These are phyloP conservation scores for Euphorbia schlechtendalii DNA, from an alignment of 441 rosid species.

Conservation along the genomic window DNA sequence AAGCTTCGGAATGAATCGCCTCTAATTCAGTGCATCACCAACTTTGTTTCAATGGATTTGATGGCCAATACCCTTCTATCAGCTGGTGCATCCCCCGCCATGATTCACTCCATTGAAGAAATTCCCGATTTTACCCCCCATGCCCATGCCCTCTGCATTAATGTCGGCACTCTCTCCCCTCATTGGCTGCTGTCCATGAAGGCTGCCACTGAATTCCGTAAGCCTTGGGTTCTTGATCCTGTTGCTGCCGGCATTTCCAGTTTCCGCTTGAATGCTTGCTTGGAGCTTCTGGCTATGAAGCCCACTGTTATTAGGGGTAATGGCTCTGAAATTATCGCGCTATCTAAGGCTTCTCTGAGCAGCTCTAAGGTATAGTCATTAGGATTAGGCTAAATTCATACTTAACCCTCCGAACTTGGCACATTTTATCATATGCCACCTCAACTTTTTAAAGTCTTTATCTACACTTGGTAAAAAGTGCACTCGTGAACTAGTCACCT, in stretches of 20 bases:
- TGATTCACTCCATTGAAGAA: slow-evolving; percentile 66
- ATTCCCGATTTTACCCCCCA: slow-evolving; percentile 78
- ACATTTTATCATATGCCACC: too few species aligned
- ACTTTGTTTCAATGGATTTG: slow-evolving; percentile 86
- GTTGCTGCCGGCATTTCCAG: slow-evolving; percentile 74
- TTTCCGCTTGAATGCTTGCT: slow-evolving; percentile 63
- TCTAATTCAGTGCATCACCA: slow-evolving; percentile 84
- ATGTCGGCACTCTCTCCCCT: slow-evolving; percentile 68
- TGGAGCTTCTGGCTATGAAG: slow-evolving; percentile 53
- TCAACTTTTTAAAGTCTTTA: too few species aligned
- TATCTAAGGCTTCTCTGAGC: slow-evolving; percentile 49
- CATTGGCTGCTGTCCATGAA: slow-evolving; percentile 77
- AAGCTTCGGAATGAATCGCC: slow-evolving; percentile 53
- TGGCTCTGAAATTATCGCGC: slow-evolving; percentile 76
- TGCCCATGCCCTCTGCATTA: slow-evolving; percentile 54
- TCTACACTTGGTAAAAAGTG: too few species aligned
- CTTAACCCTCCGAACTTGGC: too few species aligned
- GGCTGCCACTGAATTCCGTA: slow-evolving; percentile 36
- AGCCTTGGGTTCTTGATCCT: slow-evolving; percentile 89
- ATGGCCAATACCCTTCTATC: slow-evolving; percentile 78
- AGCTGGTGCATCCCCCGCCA: slow-evolving; percentile 92
- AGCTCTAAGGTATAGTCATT: slow-evolving; percentile 44
- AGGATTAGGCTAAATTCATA: background rate
- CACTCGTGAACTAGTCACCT: too few species aligned
- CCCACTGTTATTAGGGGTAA: slow-evolving; percentile 79